A percentile compares a stretch with the other conserved stretches of the same genome.
Conservation (phyloP, 352 stramenopile genomes). For the Phytopythium litorale region DNA sequence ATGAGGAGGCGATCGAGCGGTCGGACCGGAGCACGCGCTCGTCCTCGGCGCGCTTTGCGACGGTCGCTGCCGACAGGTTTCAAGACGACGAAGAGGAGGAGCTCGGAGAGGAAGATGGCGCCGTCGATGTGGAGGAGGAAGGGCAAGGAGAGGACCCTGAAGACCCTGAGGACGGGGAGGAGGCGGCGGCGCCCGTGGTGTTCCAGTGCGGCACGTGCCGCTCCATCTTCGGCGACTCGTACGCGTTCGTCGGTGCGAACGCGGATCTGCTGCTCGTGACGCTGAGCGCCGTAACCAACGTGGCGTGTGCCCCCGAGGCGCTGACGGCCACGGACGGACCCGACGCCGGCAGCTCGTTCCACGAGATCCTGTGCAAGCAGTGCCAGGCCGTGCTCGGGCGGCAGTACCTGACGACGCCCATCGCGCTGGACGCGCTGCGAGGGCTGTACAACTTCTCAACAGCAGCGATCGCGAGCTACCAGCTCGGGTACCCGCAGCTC, state of each 20-base stretch:
- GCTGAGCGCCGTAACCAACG: slow-evolving; percentile 68
- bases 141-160: slow-evolving; percentile 15
- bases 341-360: slow-evolving; percentile 68
- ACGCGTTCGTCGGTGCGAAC: slow-evolving; percentile 77
- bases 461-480: slow-evolving; percentile 70
- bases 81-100: slow-evolving; percentile 39
- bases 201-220: slow-evolving; percentile 84
- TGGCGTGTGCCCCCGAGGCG: slow-evolving; percentile 35
- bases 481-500: slow-evolving; percentile 57
- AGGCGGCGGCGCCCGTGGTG: slow-evolving; percentile 61
- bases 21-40: not conserved
- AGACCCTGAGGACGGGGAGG: slow-evolving; percentile 37
- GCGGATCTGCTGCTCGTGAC: slow-evolving; percentile 69
- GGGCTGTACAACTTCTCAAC: slow-evolving; percentile 73
- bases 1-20: slow-evolving; percentile 14
- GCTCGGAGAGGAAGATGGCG: slow-evolving; percentile 26
- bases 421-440: slow-evolving; percentile 55
- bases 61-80: slow-evolving; percentile 1
- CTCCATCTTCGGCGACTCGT: slow-evolving; percentile 82
- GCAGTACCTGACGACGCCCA: slow-evolving; percentile 71
- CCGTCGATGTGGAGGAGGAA: slow-evolving; percentile 17
- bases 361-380: slow-evolving; percentile 74
- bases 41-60: not conserved
- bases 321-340: slow-evolving; percentile 44
- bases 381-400: slow-evolving; percentile 76